Evolutionary conservation across 768 basidiomycete species (phyloP), one percentile per base, ranked within the genome.

Genomic region (Collybia mongolica): DNA sequence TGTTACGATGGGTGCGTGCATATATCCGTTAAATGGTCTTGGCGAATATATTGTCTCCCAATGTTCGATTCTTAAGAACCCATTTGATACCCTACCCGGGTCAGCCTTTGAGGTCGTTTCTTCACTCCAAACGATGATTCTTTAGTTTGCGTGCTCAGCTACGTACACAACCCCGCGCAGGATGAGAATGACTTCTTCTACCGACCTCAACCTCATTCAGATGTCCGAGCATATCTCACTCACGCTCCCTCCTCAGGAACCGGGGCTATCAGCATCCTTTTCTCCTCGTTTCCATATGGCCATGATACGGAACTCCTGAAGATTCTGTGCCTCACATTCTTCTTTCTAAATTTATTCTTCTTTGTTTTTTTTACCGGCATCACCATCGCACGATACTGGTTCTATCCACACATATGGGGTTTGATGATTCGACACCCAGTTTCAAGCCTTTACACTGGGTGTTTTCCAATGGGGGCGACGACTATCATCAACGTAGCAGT

Each of bases 261-360:
- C 28, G 76, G 76, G n/a, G 64, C 72, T 23, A 67, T 86, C 12
- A 80, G 81, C 53, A 73, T 75, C 32, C 72, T 88, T 28, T 80
- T 85, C 59, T 68, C 74, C 35, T 71, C 60, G 8, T 83, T 83
- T 58, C 86, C 84, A 0, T 87, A 84, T 57, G 77, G 72, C 2
- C 60, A 58, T 29, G 63, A 67, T 26, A 72, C 75, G 3, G 51
- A 54, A 9, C 54, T 69, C n/a, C 72, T 82, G 67, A 65, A 67
- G 43, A 62, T 56, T 46, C 17, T 61, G 53, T 48, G 56, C 43
- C 45, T 55, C 50, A 39, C 59, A 46, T 42, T 52, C 54, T 66
- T 72, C 52, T 65, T 69, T 64, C 43, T 66, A 71, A 60, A 80
- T 56, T 60, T 80, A 39, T 55, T 54, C 11, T 64, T 82, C 17